Evolutionary conservation across 2,329 filamentous ascomycete species (phyloP).

Genomic region (Fusarium penzigii): DNA sequence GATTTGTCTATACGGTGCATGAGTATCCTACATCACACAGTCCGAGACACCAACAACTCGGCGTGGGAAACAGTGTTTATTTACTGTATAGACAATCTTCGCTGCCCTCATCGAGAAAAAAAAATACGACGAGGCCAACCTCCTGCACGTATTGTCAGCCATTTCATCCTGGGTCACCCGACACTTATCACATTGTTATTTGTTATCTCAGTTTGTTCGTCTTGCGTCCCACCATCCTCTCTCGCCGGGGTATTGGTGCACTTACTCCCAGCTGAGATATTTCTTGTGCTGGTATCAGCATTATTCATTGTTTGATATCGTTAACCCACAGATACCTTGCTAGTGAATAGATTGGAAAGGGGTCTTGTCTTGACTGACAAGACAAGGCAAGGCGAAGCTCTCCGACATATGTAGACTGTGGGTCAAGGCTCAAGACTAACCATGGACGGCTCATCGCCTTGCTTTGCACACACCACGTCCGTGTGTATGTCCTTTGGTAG

Average conservation of each 20-base stretch:
- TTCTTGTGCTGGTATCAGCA: neutral
- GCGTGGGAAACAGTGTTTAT: slow-evolving; percentile 9
- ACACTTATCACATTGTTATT: slow-evolving; percentile 18
- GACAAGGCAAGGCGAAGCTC: slow-evolving; percentile 1
- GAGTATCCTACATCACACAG: slow-evolving; percentile 18
- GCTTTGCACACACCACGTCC: slow-evolving; percentile 18
- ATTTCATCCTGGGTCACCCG: slow-evolving; percentile 22
- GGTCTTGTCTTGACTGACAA: neutral
- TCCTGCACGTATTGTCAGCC: slow-evolving; percentile 27
- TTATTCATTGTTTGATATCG: too few relatives aligned
- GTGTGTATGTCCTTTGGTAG: slow-evolving; percentile 10
- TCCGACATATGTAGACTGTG: slow-evolving; percentile 1
- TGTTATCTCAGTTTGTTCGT: slow-evolving; percentile 1
- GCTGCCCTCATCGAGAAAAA: slow-evolving; percentile 14
- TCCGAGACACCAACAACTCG: neutral
- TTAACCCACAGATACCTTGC: too few relatives aligned
- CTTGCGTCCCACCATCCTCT: too few relatives aligned
- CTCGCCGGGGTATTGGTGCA: too few relatives aligned
- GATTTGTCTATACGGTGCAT: slow-evolving; percentile 33
- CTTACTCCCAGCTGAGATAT: neutral
- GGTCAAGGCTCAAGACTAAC: slow-evolving; percentile 1
- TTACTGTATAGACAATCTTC: slow-evolving; percentile 31
- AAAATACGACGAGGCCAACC: slow-evolving; percentile 26
- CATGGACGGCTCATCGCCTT: slow-evolving; percentile 4
- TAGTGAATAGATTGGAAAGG: too few relatives aligned